Conservation (phyloP, 495 filamentous ascomycete species). For the Neurospora sp. region DNA sequence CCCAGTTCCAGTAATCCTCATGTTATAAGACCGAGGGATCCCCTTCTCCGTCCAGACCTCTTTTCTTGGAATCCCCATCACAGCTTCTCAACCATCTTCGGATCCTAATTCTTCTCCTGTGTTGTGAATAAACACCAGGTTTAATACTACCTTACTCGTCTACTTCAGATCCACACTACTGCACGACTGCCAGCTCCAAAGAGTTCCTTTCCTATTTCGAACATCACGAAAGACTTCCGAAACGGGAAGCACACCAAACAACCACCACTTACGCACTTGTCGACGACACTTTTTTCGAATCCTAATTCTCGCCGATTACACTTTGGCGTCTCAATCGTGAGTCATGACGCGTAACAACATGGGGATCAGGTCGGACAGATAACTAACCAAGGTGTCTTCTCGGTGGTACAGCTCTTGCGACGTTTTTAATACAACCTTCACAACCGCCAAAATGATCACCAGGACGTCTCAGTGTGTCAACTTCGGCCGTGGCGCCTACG, state of each 20-base stretch:
- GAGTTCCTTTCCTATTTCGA: conserved; percentile 3
- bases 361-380: background rate
- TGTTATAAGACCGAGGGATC: conserved; percentile 20
- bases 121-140: background rate
- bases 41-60: conserved; percentile 17
- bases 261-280: conserved; percentile 2
- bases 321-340: background rate
- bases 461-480: conserved; percentile 35
- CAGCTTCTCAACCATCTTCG: conserved; percentile 11
- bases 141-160: background rate
- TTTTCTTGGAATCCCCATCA: conserved; percentile 21
- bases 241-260: background rate
- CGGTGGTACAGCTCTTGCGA: conserved; percentile 2
- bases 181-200: conserved; percentile 2
- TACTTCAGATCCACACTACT: conserved; percentile 7
- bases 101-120: conserved; percentile 5
- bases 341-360: conserved; percentile 1
- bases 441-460: conserved; percentile 33
- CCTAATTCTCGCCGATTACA: background rate
- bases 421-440: conserved; percentile 4
- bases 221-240: background rate
- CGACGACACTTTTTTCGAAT: conserved; percentile 1
- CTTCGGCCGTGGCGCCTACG: conserved; percentile 48
- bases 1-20: conserved; percentile 17
- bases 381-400: conserved; percentile 14